Conservation (phyloP, 73 alveolate genomes). For the Uronychia setigera region DNA sequence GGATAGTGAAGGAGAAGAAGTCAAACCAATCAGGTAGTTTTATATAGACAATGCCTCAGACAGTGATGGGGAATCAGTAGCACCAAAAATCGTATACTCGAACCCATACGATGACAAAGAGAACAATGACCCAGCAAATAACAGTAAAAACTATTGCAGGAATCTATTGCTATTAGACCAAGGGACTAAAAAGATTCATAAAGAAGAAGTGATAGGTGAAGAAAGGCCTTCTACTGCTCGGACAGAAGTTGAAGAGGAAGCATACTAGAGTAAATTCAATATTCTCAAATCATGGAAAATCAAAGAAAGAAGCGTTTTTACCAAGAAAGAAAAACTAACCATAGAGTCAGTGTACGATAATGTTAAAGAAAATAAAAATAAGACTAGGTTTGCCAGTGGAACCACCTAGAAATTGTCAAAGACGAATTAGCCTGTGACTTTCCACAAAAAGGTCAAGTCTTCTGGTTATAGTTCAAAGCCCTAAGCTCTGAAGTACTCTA, state of each 20-base stretch:
- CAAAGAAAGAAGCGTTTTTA: constrained; percentile 5
- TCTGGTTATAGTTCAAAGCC: constrained; percentile 72
- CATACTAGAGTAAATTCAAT: neutral
- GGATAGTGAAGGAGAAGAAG: neutral
- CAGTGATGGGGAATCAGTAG: neutral
- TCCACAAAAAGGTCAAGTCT: constrained; percentile 75
- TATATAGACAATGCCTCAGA: neutral
- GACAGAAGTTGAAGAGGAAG: too few species aligned
- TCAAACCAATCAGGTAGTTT: neutral
- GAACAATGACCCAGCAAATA: too few species aligned
- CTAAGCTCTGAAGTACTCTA: constrained; percentile 49
- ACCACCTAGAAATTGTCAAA: constrained; percentile 37
- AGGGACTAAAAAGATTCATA: too few species aligned
- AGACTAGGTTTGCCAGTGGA: constrained; percentile 47
- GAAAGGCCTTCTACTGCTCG: too few species aligned
- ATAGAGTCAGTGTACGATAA: neutral
- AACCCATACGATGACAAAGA: too few species aligned
- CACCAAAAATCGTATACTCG: neutral
- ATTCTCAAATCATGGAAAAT: neutral
- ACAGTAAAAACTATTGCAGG: too few species aligned
- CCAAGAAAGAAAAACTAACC: neutral
- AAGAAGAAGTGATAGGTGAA: too few species aligned
- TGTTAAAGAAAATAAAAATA: constrained; percentile 34
- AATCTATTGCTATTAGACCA: too few species aligned
- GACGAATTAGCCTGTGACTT: constrained; percentile 69